Evolutionary conservation across 805 yeast genomes (phyloP), one percentile per base, ranked within the genome.

Genomic region (Saccharomycopsis sp.): DNA sequence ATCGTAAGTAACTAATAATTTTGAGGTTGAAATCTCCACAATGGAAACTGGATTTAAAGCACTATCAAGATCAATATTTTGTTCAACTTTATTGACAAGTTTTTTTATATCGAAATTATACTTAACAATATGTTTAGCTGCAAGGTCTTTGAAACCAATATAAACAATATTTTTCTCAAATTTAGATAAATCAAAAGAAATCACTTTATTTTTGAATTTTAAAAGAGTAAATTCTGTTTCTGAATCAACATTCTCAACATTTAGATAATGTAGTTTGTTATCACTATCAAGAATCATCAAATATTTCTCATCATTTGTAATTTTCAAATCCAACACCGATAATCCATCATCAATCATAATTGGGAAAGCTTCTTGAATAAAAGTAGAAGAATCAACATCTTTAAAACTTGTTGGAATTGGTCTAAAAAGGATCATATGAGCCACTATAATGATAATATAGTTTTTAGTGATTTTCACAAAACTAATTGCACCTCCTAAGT

Each of bases 1-100:
- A 25, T 42, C 46, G 31, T 38, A 37, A 15, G 42, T 27, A 13
- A 37, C 34, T 3, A 37, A 19, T 14, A 41, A 17, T 13, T 21
- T 18, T 14, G 33, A n/a, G n/a, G 14, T 13, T 15, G 32, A 34
- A 3, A 41, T 3, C 14, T 29, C 35, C 6, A 21, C 18, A 12
- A 41, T 28, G 3, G 38, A 38, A 5, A 41, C 19, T 4, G 45
- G 38, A 13, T 33, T 10, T 14, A 41, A 17, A 12, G 20, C 6
- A 4, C 14, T 17, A 19, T 32, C 21, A 12, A 41, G n/a, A 18
- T 42, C 36, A 10, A 25, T 18, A 29, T 34, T 13, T 15, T 15
- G 12, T n/a, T 19, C 37, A 18, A 28, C 12, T 27, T 32, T 10
- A 21, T 14, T 4, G 32, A 23, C 10, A 5, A 4, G 8, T 26